Percentiles rank a stretch among this genome's conserved stretches.
Conservation (phyloP, 2,329 filamentous ascomycete species). For the Penicillium sp. region DNA sequence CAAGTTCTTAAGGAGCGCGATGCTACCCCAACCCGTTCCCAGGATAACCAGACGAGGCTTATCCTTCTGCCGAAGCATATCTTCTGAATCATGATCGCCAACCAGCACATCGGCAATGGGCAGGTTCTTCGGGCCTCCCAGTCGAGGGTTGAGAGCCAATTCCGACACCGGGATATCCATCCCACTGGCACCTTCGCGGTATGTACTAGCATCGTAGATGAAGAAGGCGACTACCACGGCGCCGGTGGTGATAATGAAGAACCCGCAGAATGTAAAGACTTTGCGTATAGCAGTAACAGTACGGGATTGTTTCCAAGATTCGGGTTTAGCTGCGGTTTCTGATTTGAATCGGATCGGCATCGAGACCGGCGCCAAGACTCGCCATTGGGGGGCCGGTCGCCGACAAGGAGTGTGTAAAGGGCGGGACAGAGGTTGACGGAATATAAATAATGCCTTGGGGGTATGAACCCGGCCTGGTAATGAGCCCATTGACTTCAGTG, state of each 20-base stretch:
- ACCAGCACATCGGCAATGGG: conserved; percentile 85
- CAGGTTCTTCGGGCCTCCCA: conserved; percentile 89
- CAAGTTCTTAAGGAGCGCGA: conserved; percentile 85
- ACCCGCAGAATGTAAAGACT: conserved; percentile 68
- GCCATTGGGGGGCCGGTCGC: conserved; percentile 22
- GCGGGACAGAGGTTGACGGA: conserved; percentile 15
- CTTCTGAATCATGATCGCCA: conserved; percentile 78
- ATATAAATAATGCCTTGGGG: conserved; percentile 10
- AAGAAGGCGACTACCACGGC: conserved; percentile 78
- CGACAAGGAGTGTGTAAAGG: conserved; percentile 23
- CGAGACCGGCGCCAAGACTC: conserved; percentile 19
- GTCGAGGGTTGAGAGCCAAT: conserved; percentile 73
- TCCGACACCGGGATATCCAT: conserved; percentile 80
- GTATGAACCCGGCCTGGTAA: conserved; percentile 21
- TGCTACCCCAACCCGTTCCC: conserved; percentile 91
- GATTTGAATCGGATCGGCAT: conserved; percentile 33
- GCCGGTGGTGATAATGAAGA: conserved; percentile 69
- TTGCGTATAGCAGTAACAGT: conserved; percentile 61
- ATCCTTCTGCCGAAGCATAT: conserved; percentile 68
- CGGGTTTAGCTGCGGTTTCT: conserved; percentile 25
- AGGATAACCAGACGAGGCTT: conserved; percentile 92
- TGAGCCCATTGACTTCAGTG: conserved; percentile 27
- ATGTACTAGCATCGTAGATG: conserved; percentile 88
- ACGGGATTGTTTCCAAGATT: conserved; percentile 25
- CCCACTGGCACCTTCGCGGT: conserved; percentile 65